phyloP scores from a whole-genome alignment of 2,329 filamentous ascomycete genomes.

The Bipolaris zeicola region DNA sequence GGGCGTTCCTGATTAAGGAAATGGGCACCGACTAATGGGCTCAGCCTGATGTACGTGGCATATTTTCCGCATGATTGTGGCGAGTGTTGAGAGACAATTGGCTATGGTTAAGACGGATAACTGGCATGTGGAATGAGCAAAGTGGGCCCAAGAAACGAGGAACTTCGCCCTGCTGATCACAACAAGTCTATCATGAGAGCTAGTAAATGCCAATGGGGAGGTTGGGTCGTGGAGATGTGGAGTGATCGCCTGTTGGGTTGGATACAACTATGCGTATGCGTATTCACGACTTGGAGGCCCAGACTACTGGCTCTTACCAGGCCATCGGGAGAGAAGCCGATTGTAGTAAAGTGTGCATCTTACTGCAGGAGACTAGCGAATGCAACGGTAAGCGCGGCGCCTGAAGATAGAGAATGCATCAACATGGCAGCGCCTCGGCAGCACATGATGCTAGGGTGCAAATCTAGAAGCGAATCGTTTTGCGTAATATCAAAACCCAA shows the following conservation, averaged over 20 bases:
- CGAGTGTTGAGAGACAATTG: not conserved
- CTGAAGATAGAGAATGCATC: not conserved
- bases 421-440: not conserved
- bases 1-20: not conserved
- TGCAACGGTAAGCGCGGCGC: not conserved
- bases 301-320: slow-evolving; percentile 1
- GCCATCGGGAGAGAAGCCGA: not conserved
- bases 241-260: not conserved
- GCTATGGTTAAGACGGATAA: not conserved
- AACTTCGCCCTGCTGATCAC: not conserved
- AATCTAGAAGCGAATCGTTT: not conserved
- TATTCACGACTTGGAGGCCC: not conserved
- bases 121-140: not conserved
- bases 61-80: not conserved
- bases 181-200: not conserved
- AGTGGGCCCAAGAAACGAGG: not conserved
- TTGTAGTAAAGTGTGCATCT: not conserved
- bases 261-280: not conserved
- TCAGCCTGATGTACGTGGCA: not conserved
- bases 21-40: too few species aligned
- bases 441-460: not conserved
- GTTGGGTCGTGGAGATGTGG: not conserved
- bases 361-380: not conserved
- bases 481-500: not conserved
- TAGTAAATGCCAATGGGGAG: not conserved